phyloP scores from a whole-genome alignment of 1,139 yeast genomes.

The Scheffersomyces titani region DNA sequence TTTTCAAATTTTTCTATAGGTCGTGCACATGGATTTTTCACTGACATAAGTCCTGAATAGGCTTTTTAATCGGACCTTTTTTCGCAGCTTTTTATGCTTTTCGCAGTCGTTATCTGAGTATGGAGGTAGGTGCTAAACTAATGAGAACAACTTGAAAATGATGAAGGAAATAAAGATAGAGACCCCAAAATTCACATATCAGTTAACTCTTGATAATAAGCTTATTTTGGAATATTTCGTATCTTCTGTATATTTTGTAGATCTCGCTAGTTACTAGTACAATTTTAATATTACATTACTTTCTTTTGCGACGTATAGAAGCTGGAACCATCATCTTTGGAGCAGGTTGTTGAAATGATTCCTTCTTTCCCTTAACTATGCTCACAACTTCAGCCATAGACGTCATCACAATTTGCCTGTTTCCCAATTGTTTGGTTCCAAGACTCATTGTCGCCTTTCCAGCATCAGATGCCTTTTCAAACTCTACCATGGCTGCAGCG shows the following conservation, averaged over 20 bases:
- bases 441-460: conserved; percentile 57
- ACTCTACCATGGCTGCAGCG: conserved; percentile 58
- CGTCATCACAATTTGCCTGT: conserved; percentile 30
- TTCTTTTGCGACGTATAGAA: conserved; percentile 12
- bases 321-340: conserved; percentile 20
- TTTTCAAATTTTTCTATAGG: background rate
- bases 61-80: background rate
- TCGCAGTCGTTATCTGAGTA: background rate
- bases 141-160: background rate
- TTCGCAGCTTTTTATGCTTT: background rate
- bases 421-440: conserved; percentile 23
- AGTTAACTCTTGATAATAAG: background rate
- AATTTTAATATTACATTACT: background rate
- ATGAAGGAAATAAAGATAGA: background rate
- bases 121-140: background rate
- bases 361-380: conserved; percentile 1
- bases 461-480: conserved; percentile 45
- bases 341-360: background rate
- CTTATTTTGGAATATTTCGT: background rate
- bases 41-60: background rate
- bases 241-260: too few relatives aligned
- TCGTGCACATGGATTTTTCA: background rate
- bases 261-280: background rate
- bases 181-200: background rate
- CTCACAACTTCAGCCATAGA: conserved; percentile 32